phyloP scores from a whole-genome alignment of 305 asterid genomes.

The Solanum hybrid region DNA sequence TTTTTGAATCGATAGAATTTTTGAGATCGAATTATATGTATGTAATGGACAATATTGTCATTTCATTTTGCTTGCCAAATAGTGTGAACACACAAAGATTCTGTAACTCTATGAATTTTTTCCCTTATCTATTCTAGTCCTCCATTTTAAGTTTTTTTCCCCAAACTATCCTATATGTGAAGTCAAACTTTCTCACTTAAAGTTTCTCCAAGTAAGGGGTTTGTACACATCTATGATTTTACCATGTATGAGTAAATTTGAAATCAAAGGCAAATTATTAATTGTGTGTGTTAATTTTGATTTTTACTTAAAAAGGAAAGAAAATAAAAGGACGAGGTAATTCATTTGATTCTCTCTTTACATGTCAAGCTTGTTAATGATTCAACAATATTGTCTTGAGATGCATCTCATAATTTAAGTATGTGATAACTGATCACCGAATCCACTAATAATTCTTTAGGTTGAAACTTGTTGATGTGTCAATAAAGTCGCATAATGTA shows the following conservation, averaged over 20 bases:
- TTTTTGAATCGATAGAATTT: not conserved
- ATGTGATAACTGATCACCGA: too few species aligned
- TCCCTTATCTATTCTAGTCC: not conserved
- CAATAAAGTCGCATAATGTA: not conserved
- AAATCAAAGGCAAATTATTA: not conserved
- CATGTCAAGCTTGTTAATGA: not conserved
- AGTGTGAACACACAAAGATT: not conserved
- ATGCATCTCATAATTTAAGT: not conserved
- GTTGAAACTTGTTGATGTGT: not conserved
- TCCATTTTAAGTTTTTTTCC: not conserved
- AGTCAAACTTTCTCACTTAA: not conserved
- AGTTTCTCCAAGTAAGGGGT: not conserved
- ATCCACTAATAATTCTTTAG: not conserved
- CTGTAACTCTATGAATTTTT: not conserved
- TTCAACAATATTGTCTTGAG: not conserved
- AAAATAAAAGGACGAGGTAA: not conserved
- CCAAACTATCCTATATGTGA: not conserved
- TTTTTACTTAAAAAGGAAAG: not conserved
- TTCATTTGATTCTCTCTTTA: not conserved
- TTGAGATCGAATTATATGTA: not conserved
- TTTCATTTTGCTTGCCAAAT: not conserved
- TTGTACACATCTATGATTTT: not conserved
- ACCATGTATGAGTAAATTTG: not conserved
- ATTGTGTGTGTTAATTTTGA: not conserved
- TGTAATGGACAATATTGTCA: not conserved